Conservation (phyloP, 345 rosid species). For the Odontarrhena argentea region DNA sequence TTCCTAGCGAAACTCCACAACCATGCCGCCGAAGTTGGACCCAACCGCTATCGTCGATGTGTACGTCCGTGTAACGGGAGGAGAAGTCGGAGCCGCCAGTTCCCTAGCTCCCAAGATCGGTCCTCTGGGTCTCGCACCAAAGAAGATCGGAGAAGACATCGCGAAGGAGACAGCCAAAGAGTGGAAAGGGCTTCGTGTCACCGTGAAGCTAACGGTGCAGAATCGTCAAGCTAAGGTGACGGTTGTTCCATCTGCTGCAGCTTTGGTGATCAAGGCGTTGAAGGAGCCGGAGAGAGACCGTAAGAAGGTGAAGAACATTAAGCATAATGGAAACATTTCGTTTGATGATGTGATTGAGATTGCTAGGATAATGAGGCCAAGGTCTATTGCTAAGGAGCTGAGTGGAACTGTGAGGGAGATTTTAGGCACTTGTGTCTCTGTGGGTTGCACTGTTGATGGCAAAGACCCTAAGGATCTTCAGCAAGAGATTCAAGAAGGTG, state of each 20-base stretch:
- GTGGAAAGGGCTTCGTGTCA: constrained; percentile 65
- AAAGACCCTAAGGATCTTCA: constrained; percentile 55
- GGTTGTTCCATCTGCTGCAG: constrained; percentile 62
- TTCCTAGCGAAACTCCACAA: constrained; percentile 7
- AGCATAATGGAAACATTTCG: constrained; percentile 44
- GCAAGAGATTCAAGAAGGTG: constrained; percentile 50
- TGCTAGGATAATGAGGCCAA: constrained; percentile 45
- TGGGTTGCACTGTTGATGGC: constrained; percentile 65
- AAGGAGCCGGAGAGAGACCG: constrained; percentile 50
- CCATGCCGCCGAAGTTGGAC: constrained; percentile 65
- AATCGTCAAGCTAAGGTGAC: constrained; percentile 61
- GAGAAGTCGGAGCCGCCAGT: constrained; percentile 66
- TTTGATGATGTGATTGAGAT: constrained; percentile 46
- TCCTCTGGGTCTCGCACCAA: constrained; percentile 66
- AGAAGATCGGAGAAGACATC: constrained; percentile 66
- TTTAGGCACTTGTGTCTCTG: constrained; percentile 45
- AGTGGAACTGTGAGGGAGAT: constrained; percentile 52
- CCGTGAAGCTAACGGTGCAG: constrained; percentile 63
- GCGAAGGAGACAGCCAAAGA: constrained; percentile 65
- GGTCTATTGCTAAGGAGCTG: constrained; percentile 45
- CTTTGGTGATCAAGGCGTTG: constrained; percentile 58
- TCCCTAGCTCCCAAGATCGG: constrained; percentile 65
- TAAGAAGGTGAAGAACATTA: constrained; percentile 45
- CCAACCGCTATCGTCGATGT: constrained; percentile 56
- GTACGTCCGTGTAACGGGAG: constrained; percentile 61